Evolutionary conservation across 176 grass and related monocot genomes (phyloP), one percentile per base, ranked within the genome.

Genomic region (Oryza glumipatula): DNA sequence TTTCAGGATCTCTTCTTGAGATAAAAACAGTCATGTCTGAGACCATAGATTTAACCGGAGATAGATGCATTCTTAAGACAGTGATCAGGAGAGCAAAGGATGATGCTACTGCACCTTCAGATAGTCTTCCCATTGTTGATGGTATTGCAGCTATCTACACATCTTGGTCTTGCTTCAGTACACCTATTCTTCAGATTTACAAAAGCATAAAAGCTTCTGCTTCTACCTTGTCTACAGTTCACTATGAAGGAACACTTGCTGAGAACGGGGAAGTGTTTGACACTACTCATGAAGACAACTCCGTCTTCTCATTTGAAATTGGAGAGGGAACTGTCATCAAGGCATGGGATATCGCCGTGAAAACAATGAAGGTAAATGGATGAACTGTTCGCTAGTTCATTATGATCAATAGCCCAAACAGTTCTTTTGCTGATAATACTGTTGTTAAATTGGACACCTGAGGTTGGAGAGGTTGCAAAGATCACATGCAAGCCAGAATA

Each of bases 281-380:
- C 83, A 89, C 94, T 16, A 87, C 94, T 49, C 91, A 89, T 44
- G 93, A 90, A 85, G 86, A 95, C 83, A 92, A 90, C 64, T 84
- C 82, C 35, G 47, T 94, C 46, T 94, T 97, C 82, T 82, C 89
- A 26, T 97, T 97, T 84, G 84, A 96, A 82, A 36, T 96, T 35
- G 91, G 91, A 39, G 65, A 86, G 47, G 91, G 82, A 13, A 36
- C 81, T 47, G 76, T 89, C 74, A 96, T 96, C 48, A 88, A 66
- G 65, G 91, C 81, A 73, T 88, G 89, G 90, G 91, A 96, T 86
- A 46, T 89, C 26, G 84, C 91, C 14, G 76, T 90, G 36, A 93
- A 66, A 88, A 96, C 91, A 33, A 96, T 91, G 94, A 91, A 90
- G 84, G 91, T 86, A 68, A 69, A 80, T 60, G 43, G 54, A 72